These are phyloP conservation scores for Chlorociboria aeruginascens DNA, from an alignment of 495 filamentous ascomycete genomes.

Conservation along the genomic window DNA sequence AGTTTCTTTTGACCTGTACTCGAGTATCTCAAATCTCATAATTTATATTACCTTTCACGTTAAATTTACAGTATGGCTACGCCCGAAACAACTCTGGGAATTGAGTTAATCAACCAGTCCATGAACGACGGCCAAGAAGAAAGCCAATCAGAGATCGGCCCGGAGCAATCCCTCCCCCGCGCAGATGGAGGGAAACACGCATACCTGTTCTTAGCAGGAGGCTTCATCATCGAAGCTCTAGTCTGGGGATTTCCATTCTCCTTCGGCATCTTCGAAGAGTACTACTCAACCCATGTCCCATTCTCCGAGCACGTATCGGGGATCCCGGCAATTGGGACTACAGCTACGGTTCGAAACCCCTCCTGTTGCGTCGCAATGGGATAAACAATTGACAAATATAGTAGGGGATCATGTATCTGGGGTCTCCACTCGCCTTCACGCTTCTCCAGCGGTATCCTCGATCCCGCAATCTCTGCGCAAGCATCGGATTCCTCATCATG, in stretches of 20 bases:
- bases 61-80: too few relatives aligned
- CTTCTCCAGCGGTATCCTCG: slow-evolving; percentile 18
- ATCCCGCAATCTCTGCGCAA: slow-evolving; percentile 5
- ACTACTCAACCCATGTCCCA: slow-evolving; percentile 29
- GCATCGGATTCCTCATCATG: slow-evolving; percentile 21
- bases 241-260: slow-evolving; percentile 59
- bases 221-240: slow-evolving; percentile 50
- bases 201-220: slow-evolving; percentile 50
- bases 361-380: too few relatives aligned
- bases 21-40: too few relatives aligned
- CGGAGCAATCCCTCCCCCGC: slow-evolving; percentile 31
- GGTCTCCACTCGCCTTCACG: slow-evolving; percentile 25
- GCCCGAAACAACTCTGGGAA: too few relatives aligned
- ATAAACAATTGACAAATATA: too few relatives aligned
- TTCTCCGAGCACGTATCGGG: slow-evolving; percentile 24
- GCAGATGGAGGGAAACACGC: slow-evolving; percentile 50
- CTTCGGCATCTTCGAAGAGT: slow-evolving; percentile 37
- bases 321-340: slow-evolving; percentile 24
- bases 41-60: too few relatives aligned
- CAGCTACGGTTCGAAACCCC: too few relatives aligned
- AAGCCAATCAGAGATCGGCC: too few relatives aligned
- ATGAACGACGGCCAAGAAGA: too few relatives aligned
- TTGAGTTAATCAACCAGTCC: too few relatives aligned
- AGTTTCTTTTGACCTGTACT: too few relatives aligned
- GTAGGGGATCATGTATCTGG: slow-evolving; percentile 35